Evolutionary conservation across 1,284 basidiomycete species (phyloP), one percentile per base, ranked within the genome.

Genomic region (Peniophora sp.): DNA sequence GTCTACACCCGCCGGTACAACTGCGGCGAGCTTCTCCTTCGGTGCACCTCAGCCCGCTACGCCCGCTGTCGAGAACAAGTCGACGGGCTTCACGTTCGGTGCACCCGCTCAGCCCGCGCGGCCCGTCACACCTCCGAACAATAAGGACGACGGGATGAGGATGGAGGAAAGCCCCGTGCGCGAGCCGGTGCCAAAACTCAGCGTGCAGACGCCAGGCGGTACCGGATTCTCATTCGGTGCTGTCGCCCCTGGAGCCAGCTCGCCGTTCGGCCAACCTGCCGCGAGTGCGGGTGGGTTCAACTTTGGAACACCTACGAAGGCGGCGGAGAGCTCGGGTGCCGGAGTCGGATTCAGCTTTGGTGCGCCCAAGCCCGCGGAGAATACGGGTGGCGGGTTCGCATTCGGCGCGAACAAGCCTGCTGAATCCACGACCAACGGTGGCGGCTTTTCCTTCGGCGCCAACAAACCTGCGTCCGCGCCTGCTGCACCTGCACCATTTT

Each of bases 81-180:
- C 53, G 50, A 41, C 47, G 34, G 53, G 53, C 20, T 60, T 61
- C 48, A 27, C 55, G 2, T 54, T 60, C 17, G 49, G 53, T 22
- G 35, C 53, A 10, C 14, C 44, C 9, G 23, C 27, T 32, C 27
- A 32, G 27, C 44, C 44, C 22, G 44, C 23, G 12, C 19, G 44
- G 10, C 44, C 55, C 47, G 35, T 43, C 3, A 38, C 35, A 23
- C 27, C 43, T 10, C 47, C 49, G 47, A 41, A 19, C 44, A 22
- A 9, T 9, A 41, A 41, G 45, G 77, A 76, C 45, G 71, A 77
- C 50, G 83, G 81, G 55, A 75, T 82, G 58, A 75, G 66, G 46
- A 85, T 85, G 83, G 83, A 85, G 45, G 83, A 85, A 63, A 85
- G 83, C 55, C 83, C 83, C 1, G 77, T 72, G 2, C 71, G 83